Base-by-base conservation (phyloP, 768 basidiomycete species). In the Collybia mongolica region DNA sequence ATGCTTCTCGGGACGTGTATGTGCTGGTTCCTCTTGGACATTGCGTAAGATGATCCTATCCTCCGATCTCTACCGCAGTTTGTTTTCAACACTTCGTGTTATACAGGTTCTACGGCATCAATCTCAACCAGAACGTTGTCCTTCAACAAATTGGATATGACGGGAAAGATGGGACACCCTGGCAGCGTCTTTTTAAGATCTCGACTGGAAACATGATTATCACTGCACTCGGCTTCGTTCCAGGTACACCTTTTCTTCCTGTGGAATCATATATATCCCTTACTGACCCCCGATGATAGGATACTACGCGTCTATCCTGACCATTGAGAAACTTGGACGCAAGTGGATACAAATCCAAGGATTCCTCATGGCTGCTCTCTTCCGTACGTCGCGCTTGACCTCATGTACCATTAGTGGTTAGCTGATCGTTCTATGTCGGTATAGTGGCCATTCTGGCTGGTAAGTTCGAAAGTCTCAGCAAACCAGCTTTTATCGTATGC, bases 291-390 rank as follows among this genome's bases (percentile, higher is more conserved):
- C n/a, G 1, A n/a, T 28, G 26, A 35, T 35, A 84, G 84, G 86
- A 8, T 88, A 90, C 71, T 90, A 85, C 60, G 82, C 72, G 6
- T 74, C 86, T 1, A 68, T 90, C 36, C 62, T 90, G 28, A 81
- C 81, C 1, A 84, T 90, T 51, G 89, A 90, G 67, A 78, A 77
- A 46, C 74, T 88, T 8, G 88, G 88, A 0, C 77, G 89, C 17
- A 90, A 89, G 58, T 73, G 74, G 66, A 89, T 91, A 53, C 89
- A 91, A 59, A 70, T 89, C 18, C 80, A 84, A 60, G 89, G 89
- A 2, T 90, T 90, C 76, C 58, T 88, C 32, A 59, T 84, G 57
- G 72, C 82, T n/a, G 84, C 82, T 0, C 65, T 90, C 0, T 87
- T 89, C 71, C 66, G 84, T 86, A 48, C 46, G 74, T 67, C 28